Evolutionary conservation across 495 filamentous ascomycete genomes (phyloP).

Genomic region (Sordaria brevicollis): DNA sequence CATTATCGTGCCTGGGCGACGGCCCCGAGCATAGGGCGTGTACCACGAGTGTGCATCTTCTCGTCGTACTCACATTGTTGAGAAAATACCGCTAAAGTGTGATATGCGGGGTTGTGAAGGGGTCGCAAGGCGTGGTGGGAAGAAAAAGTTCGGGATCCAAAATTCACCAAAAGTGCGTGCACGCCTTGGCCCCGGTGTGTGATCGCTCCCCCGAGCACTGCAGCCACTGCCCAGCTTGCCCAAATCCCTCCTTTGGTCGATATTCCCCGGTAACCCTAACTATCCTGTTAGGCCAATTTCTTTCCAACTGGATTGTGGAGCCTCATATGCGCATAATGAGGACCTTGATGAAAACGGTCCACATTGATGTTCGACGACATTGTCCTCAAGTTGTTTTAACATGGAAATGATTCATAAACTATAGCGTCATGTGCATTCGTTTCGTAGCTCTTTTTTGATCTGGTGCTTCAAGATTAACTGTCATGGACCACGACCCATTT

Average conservation of each 20-base stretch:
- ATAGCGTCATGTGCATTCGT: too few relatives aligned
- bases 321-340: neutral
- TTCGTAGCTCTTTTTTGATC: too few relatives aligned
- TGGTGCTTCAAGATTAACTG: neutral
- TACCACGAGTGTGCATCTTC: neutral
- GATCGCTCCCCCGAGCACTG: neutral
- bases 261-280: neutral
- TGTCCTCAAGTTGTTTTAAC: neutral
- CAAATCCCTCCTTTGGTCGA: neutral
- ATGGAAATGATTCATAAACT: neutral
- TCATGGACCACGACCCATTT: neutral
- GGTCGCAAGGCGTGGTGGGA: slow-evolving; percentile 17
- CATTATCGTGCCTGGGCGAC: neutral
- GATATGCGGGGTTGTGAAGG: slow-evolving; percentile 20
- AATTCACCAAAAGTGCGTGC: slow-evolving; percentile 11
- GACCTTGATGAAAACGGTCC: neutral
- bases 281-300: neutral
- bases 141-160: slow-evolving; percentile 22
- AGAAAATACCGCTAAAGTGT: slow-evolving; percentile 15
- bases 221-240: neutral
- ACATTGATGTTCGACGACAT: neutral
- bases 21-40: neutral
- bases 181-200: neutral
- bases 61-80: slow-evolving; percentile 20
- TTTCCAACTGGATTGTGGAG: neutral